Evolutionary conservation across 2,329 filamentous ascomycete species (phyloP), one percentile per base, ranked within the genome.

Genomic region (Hypomyces rosellus): DNA sequence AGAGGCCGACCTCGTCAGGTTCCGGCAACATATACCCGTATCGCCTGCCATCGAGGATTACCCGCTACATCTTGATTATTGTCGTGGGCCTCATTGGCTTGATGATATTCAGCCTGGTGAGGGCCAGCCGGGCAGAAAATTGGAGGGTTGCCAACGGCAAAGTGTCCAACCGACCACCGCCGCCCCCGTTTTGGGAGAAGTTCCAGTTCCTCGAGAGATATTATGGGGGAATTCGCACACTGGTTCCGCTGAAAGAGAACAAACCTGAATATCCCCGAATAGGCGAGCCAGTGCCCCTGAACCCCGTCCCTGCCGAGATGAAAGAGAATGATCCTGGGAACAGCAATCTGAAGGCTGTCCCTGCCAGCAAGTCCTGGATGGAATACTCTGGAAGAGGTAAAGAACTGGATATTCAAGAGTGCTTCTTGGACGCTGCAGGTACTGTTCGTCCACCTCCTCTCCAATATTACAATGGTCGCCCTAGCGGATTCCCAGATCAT

Each of bases 141-240:
- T 77, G 74, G 60, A 74, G 75, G 51, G 63, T 86, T 25, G 77
- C 80, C 14, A 82, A 82, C 56, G 77, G 74, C 51, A 66, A 65
- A 45, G 65, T 69, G 5, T 61, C 65, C 12, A 65, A 61, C 6
- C 60, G 77, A 12, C 76, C 81, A 0, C 68, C 80, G 0, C 80
- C 82, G 16, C 87, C 88, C 12, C 81, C 84, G 0, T 69, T 80
- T 5, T 97, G 91, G 90, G 88, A 95, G 65, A 80, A 78, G 9
- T 97, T 95, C 64, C 82, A 84, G 0, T 95, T 96, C 61, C 68
- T 99, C 54, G 85, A 85, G 53, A 80, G 91, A 55, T 99, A 96
- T 65, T 93, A 96, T 65, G 92, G 90, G 13, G 93, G 93, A 1
- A 77, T 99, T 52, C 78, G 85, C 56, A 86, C 80, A 0, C 64